These are phyloP conservation scores for Vitis labrusca DNA, from an alignment of 164 flowering plant genomes.

Conservation along the genomic window DNA sequence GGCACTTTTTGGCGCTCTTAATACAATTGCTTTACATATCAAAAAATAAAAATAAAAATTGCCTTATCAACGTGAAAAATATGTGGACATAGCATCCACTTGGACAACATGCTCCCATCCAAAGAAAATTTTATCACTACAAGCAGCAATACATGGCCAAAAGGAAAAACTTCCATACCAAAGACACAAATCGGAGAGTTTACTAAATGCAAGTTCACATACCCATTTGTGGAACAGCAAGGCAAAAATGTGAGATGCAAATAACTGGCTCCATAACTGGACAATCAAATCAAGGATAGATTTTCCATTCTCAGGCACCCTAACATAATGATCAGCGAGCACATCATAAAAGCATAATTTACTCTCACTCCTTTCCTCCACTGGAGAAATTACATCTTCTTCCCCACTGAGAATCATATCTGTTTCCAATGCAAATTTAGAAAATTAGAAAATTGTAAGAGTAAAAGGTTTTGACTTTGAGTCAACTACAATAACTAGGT, in stretches of 20 bases:
- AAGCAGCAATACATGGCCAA: background rate
- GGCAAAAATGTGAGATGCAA: constrained; percentile 89
- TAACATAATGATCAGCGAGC: constrained; percentile 85
- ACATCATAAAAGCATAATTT: constrained; percentile 78
- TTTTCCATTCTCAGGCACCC: constrained; percentile 65
- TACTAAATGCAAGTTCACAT: constrained; percentile 18
- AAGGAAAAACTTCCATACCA: background rate
- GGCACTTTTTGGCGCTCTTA: too few species aligned
- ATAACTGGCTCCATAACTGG: constrained; percentile 97
- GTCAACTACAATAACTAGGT: too few species aligned
- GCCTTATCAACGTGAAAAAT: too few species aligned
- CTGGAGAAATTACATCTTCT: constrained; percentile 49
- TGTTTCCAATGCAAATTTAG: constrained; percentile 38
- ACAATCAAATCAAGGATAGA: constrained; percentile 82
- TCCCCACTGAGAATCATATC: constrained; percentile 64
- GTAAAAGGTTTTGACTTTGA: too few species aligned
- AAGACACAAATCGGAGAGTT: background rate
- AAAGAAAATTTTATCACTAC: background rate
- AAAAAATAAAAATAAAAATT: too few species aligned
- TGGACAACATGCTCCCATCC: background rate
- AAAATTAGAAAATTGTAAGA: background rate
- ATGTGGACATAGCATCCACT: background rate
- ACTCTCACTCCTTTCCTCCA: constrained; percentile 34
- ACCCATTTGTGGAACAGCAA: constrained; percentile 99
- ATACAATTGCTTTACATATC: too few species aligned